A percentile compares a stretch with the other conserved stretches of the same genome.
Evolutionary conservation across 768 basidiomycete genomes (phyloP).

Genomic region (Clathrus columnatus): DNA sequence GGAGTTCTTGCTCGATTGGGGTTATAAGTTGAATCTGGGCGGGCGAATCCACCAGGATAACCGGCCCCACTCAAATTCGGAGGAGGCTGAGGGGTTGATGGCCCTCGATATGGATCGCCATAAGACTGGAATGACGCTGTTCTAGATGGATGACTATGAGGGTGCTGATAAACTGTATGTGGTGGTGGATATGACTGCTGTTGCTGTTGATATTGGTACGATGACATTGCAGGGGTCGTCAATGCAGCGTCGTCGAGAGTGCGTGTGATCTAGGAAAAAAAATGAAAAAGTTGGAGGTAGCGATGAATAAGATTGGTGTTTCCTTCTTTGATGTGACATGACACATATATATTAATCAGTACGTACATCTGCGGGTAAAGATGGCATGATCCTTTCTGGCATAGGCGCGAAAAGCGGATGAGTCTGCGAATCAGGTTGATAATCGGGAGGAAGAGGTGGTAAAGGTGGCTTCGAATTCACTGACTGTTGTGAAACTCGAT

Average conservation of each 20-base stretch:
- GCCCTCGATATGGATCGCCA: background rate
- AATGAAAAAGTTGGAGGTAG: slow-evolving; percentile 7
- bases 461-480: slow-evolving; percentile 29
- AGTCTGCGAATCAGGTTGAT: slow-evolving; percentile 20
- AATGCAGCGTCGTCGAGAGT: slow-evolving; percentile 37
- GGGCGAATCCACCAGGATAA: slow-evolving; percentile 7
- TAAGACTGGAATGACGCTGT: too few species aligned
- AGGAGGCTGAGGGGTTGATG: background rate
- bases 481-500: background rate
- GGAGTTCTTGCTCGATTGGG: background rate
- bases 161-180: too few species aligned
- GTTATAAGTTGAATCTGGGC: background rate
- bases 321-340: background rate
- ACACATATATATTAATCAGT: background rate
- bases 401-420: slow-evolving; percentile 55
- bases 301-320: background rate
- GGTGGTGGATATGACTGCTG: background rate
- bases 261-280: slow-evolving; percentile 47
- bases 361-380: slow-evolving; percentile 54
- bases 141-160: background rate
- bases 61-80: background rate
- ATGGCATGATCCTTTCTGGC: slow-evolving; percentile 53
- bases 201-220: background rate
- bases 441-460: slow-evolving; percentile 40
- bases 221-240: background rate